Evolutionary conservation across 2,329 filamentous ascomycete species (phyloP), one percentile per base, ranked within the genome.

Genomic region (Xylariaceae sp.): DNA sequence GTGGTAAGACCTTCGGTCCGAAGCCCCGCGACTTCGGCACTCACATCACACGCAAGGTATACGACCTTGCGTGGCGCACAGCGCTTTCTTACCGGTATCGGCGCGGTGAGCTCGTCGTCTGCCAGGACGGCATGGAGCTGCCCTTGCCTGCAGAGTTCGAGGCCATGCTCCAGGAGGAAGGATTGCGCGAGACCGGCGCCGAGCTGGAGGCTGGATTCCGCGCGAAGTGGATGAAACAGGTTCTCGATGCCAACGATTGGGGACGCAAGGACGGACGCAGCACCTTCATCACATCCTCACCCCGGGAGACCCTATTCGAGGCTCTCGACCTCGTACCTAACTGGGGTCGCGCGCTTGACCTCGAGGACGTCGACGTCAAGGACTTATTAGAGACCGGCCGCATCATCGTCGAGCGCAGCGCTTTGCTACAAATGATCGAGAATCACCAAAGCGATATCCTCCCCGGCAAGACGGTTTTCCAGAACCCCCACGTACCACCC

Each of bases 41-140:
- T 18, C 82, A 83, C 13, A 80, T 99, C 57, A 92, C 88, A 68
- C 82, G 83, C 72, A 97, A 97, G 78, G 85, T 96, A 52, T 99
- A 99, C 78, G 92, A 97, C 75, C 82, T 95, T 68, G 94, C 94
- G 8, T 97, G 91, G 90, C 86, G 94, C 72, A 97, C 89, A 49
- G 94, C 94, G 9, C 82, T 99, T 65, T 94, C 89, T 71, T 96
- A 96, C 78, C 86, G 94, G 61, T 97, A 94, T 76, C 82, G 88
- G 66, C 85, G 87, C 66, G 94, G 92, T 53, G 90, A 97, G 78
- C 78, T 99, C 69, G 79, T 97, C 65, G 85, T 99, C 48, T 87
- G 94, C 69, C 87, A 93, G 70, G 88, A 91, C 70, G 83, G 85
- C 47, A 82, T 90, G 76, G 86, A 92, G 64, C 83, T 96, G 61